Evolutionary conservation across 805 yeast species (phyloP), one percentile per base, ranked within the genome.

Genomic region (Candida yuanshanica): DNA sequence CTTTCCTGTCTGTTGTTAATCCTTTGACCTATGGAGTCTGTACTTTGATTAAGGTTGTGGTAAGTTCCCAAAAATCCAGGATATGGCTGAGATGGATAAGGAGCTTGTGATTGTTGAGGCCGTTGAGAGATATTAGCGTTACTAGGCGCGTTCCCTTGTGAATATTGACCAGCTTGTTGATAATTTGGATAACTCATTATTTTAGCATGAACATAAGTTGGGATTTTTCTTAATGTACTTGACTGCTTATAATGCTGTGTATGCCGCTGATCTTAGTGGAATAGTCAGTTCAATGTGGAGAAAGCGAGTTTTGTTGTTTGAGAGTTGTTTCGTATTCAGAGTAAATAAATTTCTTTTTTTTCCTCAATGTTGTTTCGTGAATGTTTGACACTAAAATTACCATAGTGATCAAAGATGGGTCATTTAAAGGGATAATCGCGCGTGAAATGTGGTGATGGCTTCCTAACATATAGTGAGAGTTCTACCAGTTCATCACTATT

Each of bases 41-140:
- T 36, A 24, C 51, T 47, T 8, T 37, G 34, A 27, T 46, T 47
- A n/a, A 36, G 20, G 7, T 24, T 18, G 8, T 45, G 49, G 36
- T 43, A 35, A 3, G 36, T 10, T 12, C 34, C 21, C 21, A 31
- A 6, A 18, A 42, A 45, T 4, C 48, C 50, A 1, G 53, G 53
- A 23, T 42, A 49, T 5, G 50, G 51, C 18, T 38, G 29, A 7
- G 40, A 33, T n/a, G 53, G 53, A 20, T 49, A 49, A 2, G 51
- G 51, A 18, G 46, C 17, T 8, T 18, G 20, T 18, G 22, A 4
- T 9, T 31, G 20, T 18, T 31, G 31, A 4, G 18, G 31, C 8
- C 14, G n/a, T 27, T 8, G 31, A 4, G 18, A 16, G 8, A 16
- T 11, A 4, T 27, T n/a, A 13, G 31, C 34, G 7, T 18, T 17